A percentile compares a stretch with the other conserved stretches of the same genome.
These are phyloP conservation scores for Monosporozyma siamensis DNA, from an alignment of 805 yeast genomes.

Conservation along the genomic window DNA sequence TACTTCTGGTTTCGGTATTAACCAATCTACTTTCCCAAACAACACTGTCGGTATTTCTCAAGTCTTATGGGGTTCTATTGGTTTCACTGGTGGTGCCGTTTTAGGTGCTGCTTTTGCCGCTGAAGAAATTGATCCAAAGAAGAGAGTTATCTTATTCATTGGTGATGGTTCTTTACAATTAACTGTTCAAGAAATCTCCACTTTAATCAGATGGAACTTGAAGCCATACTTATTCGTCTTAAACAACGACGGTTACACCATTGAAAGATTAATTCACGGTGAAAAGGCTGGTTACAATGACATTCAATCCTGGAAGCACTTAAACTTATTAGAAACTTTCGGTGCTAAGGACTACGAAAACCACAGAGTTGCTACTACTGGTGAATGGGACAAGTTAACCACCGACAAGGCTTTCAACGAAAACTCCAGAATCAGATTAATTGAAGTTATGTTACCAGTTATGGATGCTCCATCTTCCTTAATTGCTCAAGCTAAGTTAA, in stretches of 20 bases:
- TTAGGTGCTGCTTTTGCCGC: constrained; percentile 63
- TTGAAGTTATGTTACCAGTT: constrained; percentile 59
- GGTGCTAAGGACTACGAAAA: constrained; percentile 47
- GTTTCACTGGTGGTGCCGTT: constrained; percentile 59
- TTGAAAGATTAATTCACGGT: constrained; percentile 68
- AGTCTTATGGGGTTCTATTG: constrained; percentile 71
- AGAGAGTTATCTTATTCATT: constrained; percentile 56
- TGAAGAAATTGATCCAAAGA: constrained; percentile 49
- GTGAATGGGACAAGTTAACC: constrained; percentile 48
- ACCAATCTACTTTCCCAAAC: constrained; percentile 55
- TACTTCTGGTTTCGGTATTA: constrained; percentile 65
- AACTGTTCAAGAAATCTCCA: constrained; percentile 65
- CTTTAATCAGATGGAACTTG: constrained; percentile 56
- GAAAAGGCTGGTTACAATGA: constrained; percentile 53
- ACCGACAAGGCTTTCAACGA: constrained; percentile 39
- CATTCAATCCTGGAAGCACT: constrained; percentile 62
- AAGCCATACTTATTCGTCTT: constrained; percentile 61
- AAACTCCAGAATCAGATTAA: constrained; percentile 51
- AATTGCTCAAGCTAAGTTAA: constrained; percentile 56
- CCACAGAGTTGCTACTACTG: constrained; percentile 43
- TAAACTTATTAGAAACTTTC: constrained; percentile 42
- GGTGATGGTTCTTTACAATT: constrained; percentile 74
- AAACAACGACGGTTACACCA: constrained; percentile 68
- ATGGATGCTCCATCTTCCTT: constrained; percentile 64
- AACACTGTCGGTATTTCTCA: constrained; percentile 59